These are phyloP conservation scores for Brassica carinata DNA, from an alignment of 345 rosid genomes.

Conservation along the genomic window DNA sequence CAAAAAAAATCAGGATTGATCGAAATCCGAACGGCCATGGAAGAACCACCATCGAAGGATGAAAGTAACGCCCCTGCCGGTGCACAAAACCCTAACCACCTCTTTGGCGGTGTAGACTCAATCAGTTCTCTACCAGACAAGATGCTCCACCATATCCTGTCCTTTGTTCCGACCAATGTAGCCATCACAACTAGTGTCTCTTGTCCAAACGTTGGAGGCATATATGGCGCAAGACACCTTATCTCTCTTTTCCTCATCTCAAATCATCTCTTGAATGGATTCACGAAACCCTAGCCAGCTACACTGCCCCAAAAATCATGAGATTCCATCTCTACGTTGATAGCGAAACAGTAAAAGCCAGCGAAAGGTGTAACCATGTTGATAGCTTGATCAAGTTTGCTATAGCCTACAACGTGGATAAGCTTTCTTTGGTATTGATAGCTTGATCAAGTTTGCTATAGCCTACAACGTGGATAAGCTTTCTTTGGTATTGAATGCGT, in stretches of 20 bases:
- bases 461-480: constrained; percentile 4
- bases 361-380: neutral
- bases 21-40: neutral
- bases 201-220: constrained; percentile 13
- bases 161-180: neutral
- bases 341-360: too few relatives aligned
- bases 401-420: neutral
- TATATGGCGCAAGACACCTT: neutral
- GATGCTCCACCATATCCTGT: constrained; percentile 8
- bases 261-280: neutral
- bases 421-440: neutral
- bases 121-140: constrained; percentile 13
- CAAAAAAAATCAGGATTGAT: too few relatives aligned
- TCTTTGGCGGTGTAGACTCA: neutral
- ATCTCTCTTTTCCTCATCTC: neutral
- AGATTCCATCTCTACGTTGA: neutral
- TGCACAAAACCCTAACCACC: neutral
- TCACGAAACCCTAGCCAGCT: neutral
- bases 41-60: neutral
- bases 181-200: neutral
- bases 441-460: neutral
- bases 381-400: constrained; percentile 6
- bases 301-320: neutral
- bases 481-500: neutral
- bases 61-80: neutral